These are phyloP conservation scores for Fusarium algeriense DNA, from an alignment of 2,329 filamentous ascomycete genomes.

Conservation along the genomic window DNA sequence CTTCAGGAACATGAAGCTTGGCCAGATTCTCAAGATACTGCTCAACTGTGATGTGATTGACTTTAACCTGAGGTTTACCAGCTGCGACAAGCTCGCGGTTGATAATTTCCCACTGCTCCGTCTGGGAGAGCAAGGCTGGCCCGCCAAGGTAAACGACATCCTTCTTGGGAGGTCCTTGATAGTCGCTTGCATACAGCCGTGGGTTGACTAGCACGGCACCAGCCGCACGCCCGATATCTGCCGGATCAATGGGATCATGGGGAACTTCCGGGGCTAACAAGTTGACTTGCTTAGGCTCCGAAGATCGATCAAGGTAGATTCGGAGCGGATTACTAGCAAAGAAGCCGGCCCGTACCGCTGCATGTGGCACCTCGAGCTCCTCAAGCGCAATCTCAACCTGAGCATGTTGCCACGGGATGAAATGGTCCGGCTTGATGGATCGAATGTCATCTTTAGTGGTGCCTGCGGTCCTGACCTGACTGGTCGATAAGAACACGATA, in stretches of 20 bases:
- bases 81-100: neutral
- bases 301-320: conserved; percentile 3
- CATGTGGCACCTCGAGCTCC: neutral
- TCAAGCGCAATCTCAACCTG: conserved; percentile 7
- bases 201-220: neutral
- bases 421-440: neutral
- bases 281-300: conserved; percentile 4
- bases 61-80: neutral
- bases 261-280: neutral
- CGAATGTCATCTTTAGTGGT: neutral
- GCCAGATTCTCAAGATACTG: conserved; percentile 1
- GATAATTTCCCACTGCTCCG: neutral
- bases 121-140: neutral
- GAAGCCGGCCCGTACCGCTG: conserved; percentile 3
- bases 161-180: neutral
- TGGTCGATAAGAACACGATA: neutral
- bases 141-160: neutral
- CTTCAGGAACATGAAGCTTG: neutral
- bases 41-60: neutral
- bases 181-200: neutral
- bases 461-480: neutral
- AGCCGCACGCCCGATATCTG: conserved; percentile 2
- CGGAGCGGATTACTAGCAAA: conserved; percentile 3
- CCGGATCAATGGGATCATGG: neutral
- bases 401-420: conserved; percentile 1